A percentile compares a stretch with the other conserved stretches of the same genome.
Evolutionary conservation across 768 basidiomycete species (phyloP).

Genomic region (Lentinula lateritia): DNA sequence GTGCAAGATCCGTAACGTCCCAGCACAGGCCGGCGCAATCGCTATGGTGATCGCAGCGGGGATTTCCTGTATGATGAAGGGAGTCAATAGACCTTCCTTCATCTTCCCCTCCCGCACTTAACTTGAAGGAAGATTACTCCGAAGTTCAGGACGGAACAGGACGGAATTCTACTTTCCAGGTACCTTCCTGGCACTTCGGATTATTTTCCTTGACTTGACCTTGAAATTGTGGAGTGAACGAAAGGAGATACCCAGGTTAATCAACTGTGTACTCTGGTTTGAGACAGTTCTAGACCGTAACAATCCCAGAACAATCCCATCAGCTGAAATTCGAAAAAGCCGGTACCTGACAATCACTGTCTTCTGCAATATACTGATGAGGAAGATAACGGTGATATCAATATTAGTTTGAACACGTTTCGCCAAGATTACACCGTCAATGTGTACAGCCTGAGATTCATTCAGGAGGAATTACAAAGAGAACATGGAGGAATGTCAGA

Average conservation of each 20-base stretch:
- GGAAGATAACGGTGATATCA: background rate
- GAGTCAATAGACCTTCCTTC: no score
- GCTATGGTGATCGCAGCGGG: background rate
- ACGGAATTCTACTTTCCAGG: background rate
- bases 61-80: background rate
- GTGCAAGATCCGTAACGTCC: background rate
- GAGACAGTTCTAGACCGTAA: background rate
- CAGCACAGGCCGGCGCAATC: background rate
- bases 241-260: background rate
- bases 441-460: background rate
- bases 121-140: background rate
- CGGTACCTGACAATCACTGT: background rate
- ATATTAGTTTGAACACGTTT: background rate
- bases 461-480: background rate
- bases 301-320: no score
- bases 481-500: background rate
- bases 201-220: background rate
- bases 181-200: background rate
- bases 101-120: no score
- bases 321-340: no score
- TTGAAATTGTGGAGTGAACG: background rate
- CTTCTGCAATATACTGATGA: background rate
- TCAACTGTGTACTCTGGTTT: no score
- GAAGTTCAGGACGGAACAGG: background rate
- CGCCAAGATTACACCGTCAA: background rate